Evolutionary conservation across 2,329 filamentous ascomycete genomes (phyloP).

Genomic region (Calonectria montana): DNA sequence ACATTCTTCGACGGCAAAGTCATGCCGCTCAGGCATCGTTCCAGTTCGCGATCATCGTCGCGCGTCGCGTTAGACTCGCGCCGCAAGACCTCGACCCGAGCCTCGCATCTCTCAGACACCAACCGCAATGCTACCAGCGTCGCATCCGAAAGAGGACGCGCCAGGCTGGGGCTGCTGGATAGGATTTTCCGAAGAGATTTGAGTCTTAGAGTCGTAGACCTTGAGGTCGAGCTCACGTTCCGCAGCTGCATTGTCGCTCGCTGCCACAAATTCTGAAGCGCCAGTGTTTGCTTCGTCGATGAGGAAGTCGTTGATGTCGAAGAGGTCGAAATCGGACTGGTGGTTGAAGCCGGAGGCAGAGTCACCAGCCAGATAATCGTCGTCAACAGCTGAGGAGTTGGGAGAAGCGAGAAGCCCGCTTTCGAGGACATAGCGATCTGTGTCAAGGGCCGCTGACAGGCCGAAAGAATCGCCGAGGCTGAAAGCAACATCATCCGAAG

Average conservation of each 20-base stretch:
- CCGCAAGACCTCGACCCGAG: slow-evolving; percentile 54
- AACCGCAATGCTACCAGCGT: slow-evolving; percentile 80
- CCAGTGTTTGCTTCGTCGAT: slow-evolving; percentile 61
- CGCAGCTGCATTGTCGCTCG: slow-evolving; percentile 63
- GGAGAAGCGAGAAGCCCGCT: slow-evolving; percentile 80
- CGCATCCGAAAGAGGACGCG: slow-evolving; percentile 80
- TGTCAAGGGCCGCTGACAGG: slow-evolving; percentile 74
- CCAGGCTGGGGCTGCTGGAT: slow-evolving; percentile 79
- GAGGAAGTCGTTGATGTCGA: slow-evolving; percentile 68
- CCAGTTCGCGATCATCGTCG: slow-evolving; percentile 50
- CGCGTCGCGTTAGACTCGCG: slow-evolving; percentile 50
- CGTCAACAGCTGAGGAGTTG: slow-evolving; percentile 73
- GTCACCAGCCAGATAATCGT: slow-evolving; percentile 76
- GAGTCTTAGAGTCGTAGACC: slow-evolving; percentile 69
- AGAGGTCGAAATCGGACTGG: slow-evolving; percentile 55
- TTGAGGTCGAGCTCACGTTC: slow-evolving; percentile 64
- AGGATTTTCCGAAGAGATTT: slow-evolving; percentile 73
- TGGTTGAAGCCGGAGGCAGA: slow-evolving; percentile 58
- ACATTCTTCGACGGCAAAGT: slow-evolving; percentile 59
- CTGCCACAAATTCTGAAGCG: slow-evolving; percentile 60
- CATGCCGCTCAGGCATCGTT: slow-evolving; percentile 51
- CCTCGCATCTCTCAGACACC: slow-evolving; percentile 68
- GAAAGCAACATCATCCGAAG: slow-evolving; percentile 72
- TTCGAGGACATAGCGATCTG: slow-evolving; percentile 83
- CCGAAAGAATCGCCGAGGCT: slow-evolving; percentile 77